Percentiles rank a stretch among this genome's conserved stretches.
phyloP scores from a whole-genome alignment of 2,329 filamentous ascomycete genomes.

The Metarhizium rileyi region DNA sequence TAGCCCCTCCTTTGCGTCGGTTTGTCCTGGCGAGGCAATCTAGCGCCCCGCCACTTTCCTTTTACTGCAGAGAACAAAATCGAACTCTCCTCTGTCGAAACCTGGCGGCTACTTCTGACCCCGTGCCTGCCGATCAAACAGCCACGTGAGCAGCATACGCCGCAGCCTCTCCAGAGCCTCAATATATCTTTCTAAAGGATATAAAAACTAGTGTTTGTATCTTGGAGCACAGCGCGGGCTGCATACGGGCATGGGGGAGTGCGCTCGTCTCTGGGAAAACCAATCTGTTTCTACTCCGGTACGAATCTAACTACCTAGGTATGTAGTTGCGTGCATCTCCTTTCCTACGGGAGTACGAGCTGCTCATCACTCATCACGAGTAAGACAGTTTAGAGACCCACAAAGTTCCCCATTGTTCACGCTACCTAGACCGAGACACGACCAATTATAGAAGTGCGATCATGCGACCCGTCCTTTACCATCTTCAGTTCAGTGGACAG shows the following conservation, averaged over 20 bases:
- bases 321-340: no score
- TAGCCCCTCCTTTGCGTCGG: background rate
- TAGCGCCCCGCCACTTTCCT: background rate
- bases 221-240: background rate
- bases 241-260: no score
- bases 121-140: slow-evolving; percentile 1
- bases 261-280: background rate
- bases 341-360: no score
- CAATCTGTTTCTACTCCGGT: no score
- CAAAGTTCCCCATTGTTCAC: background rate
- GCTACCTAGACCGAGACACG: background rate
- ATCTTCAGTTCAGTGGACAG: no score
- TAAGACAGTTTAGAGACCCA: background rate
- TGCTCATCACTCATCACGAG: no score
- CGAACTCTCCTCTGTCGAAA: background rate
- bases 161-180: background rate
- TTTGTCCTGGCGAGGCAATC: background rate
- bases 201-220: background rate
- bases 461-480: background rate
- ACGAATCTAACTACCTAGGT: no score
- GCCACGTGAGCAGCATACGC: background rate
- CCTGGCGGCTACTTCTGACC: background rate
- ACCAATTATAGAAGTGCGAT: background rate
- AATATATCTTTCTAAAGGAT: background rate
- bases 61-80: background rate